A percentile compares a stretch with the other conserved stretches of the same genome.
Evolutionary conservation across 2,329 filamentous ascomycete species (phyloP).

Genomic region (Ophiognomonia clavigignenti-juglandacearum): DNA sequence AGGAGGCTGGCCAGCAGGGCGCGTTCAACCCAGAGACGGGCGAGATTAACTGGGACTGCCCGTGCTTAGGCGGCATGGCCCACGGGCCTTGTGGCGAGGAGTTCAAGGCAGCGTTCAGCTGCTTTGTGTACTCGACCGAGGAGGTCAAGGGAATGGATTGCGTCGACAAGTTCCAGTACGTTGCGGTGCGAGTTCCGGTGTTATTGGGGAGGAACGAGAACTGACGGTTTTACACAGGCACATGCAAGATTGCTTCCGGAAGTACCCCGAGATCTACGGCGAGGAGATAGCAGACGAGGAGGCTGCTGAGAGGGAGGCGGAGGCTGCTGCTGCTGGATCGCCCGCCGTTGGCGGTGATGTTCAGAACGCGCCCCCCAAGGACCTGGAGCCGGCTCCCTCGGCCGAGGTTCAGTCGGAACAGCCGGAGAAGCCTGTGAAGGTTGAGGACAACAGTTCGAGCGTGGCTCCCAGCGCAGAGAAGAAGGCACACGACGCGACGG

Average conservation of each 20-base stretch:
- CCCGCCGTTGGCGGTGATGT: not conserved
- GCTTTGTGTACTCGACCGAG: slow-evolving; percentile 91
- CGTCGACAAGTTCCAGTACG: slow-evolving; percentile 95
- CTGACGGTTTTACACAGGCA: slow-evolving; percentile 49
- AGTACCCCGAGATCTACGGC: slow-evolving; percentile 90
- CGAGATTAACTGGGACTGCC: slow-evolving; percentile 99
- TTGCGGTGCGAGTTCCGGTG: slow-evolving; percentile 19
- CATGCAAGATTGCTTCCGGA: slow-evolving; percentile 96
- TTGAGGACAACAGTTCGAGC: not conserved
- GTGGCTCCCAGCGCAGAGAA: not conserved
- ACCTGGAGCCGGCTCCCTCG: not conserved
- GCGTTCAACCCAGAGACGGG: slow-evolving; percentile 98
- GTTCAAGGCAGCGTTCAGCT: slow-evolving; percentile 94
- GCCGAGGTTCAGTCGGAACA: not conserved
- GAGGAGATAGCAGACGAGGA: slow-evolving; percentile 79
- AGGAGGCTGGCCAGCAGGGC: slow-evolving; percentile 80
- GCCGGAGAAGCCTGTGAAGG: not conserved
- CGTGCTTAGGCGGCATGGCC: slow-evolving; percentile 95
- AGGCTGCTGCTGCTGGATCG: slow-evolving; percentile 4
- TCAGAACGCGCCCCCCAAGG: slow-evolving; percentile 10
- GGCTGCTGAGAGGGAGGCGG: slow-evolving; percentile 27
- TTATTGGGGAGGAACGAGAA: not conserved
- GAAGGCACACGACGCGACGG: not conserved
- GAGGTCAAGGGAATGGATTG: slow-evolving; percentile 98
- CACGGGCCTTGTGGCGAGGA: slow-evolving; percentile 92